A percentile compares a stretch with the other conserved stretches of the same genome.
These are phyloP conservation scores for Malassezia obtusa DNA, from an alignment of 1,284 basidiomycete species.

Conservation along the genomic window DNA sequence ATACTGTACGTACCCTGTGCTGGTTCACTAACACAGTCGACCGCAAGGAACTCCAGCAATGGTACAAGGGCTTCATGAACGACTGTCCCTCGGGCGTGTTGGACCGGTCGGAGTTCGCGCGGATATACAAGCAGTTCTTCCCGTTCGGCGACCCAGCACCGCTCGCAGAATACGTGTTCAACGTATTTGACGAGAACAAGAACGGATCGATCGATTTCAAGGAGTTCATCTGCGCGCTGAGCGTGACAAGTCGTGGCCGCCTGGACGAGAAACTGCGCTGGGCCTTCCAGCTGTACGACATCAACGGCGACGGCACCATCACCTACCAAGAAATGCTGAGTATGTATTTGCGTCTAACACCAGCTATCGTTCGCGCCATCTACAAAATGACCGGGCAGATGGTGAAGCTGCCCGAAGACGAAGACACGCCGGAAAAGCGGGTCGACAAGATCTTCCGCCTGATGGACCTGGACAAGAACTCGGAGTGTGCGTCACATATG, in stretches of 20 bases:
- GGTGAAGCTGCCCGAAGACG: slow-evolving; percentile 93
- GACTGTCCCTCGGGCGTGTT: slow-evolving; percentile 96
- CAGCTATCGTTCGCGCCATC: slow-evolving; percentile 44
- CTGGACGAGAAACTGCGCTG: slow-evolving; percentile 98
- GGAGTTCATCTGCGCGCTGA: slow-evolving; percentile 97
- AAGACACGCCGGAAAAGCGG: slow-evolving; percentile 90
- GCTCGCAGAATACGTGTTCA: slow-evolving; percentile 98
- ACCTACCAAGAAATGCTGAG: slow-evolving; percentile 70
- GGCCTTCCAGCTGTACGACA: slow-evolving; percentile 99
- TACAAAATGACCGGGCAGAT: slow-evolving; percentile 65
- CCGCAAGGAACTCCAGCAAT: slow-evolving; percentile 99
- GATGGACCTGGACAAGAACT: slow-evolving; percentile 48
- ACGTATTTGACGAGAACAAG: slow-evolving; percentile 52
- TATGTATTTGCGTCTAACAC: slow-evolving; percentile 16
- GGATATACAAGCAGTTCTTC: slow-evolving; percentile 98
- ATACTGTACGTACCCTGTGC: slow-evolving; percentile 62
- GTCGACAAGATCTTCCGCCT: slow-evolving; percentile 47
- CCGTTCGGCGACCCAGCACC: slow-evolving; percentile 95
- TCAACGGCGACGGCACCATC: slow-evolving; percentile 58
- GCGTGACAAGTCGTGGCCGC: slow-evolving; percentile 81
- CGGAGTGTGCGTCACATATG: slow-evolving; percentile 27
- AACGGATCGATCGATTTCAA: slow-evolving; percentile 46
- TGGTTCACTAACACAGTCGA: slow-evolving; percentile 61
- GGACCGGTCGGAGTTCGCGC: slow-evolving; percentile 88
- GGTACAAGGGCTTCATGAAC: slow-evolving; percentile 99